Evolutionary conservation across 441 rosid genomes (phyloP), one percentile per base, ranked within the genome.

Genomic region (Brassica hybrid): DNA sequence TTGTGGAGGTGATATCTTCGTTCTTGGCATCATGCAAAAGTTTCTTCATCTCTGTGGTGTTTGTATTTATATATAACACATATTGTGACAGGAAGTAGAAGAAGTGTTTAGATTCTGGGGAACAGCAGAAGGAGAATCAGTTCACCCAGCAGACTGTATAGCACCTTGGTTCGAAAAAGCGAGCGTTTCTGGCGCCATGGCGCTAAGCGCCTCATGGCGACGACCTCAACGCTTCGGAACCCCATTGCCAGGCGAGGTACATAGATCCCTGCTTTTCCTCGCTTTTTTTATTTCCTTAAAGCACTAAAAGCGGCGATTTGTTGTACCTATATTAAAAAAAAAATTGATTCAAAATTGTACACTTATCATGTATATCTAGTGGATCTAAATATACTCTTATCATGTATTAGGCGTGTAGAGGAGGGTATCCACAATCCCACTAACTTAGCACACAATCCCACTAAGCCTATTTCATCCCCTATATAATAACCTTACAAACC

Each of bases 141-240:
- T 86, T 43, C 92, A 85, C 74, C 88, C 92, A 13, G 85, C 86
- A 0, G 86, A 85, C 72, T 86, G 88, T 83, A 25, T 25, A 25
- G 27, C 27, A 27, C 3, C 25, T 23, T 23, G 25, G 25, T 23
- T 23, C 25, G 25, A 23, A 23, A 23, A 23, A 23, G 25, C 2
- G 25, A 23, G 25, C 25, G 25, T 23, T 23, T 23, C 25, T 23
- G 25, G 25, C 25, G 25, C 25, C 25, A 23, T 23, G 25, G 25
- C 25, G 25, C 25, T 23, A 1, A 23, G 2, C 1, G 25, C 25
- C 25, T 2, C 25, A 23, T 23, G 2, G 25, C 25, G 25, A 23
- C 1, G 25, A 23, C 25, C 25, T 23, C 25, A 23, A 23, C 25
- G 25, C 25, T 23, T 23, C 1, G 25, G 25, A 23, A 23, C 25